Evolutionary conservation across 1,284 basidiomycete species (phyloP).

Genomic region (Ceratobasidium sp.): DNA sequence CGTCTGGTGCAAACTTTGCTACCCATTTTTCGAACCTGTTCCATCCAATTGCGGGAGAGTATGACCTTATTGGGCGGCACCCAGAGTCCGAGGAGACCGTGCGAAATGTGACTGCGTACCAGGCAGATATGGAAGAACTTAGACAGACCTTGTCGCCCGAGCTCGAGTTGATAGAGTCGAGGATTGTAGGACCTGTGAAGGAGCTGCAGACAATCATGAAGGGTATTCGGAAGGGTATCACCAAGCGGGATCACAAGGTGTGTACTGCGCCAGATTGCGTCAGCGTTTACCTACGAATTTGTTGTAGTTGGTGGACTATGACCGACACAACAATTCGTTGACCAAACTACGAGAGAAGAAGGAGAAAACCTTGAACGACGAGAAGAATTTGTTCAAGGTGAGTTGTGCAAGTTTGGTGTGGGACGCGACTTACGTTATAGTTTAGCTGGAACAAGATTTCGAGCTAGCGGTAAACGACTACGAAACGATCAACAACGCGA

Average conservation of each 20-base stretch:
- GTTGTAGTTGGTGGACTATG: conserved; percentile 88
- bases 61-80: conserved; percentile 80
- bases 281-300: conserved; percentile 28
- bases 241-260: conserved; percentile 97
- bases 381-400: conserved; percentile 95
- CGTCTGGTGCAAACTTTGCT: conserved; percentile 79
- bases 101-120: conserved; percentile 77
- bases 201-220: conserved; percentile 91
- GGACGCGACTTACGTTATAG: conserved; percentile 42
- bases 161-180: conserved; percentile 92
- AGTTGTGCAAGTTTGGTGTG: conserved; percentile 48
- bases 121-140: conserved; percentile 84
- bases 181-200: conserved; percentile 87
- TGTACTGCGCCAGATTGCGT: conserved; percentile 45
- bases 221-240: conserved; percentile 91
- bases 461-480: conserved; percentile 96
- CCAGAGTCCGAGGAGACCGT: conserved; percentile 84
- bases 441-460: conserved; percentile 96
- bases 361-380: conserved; percentile 91
- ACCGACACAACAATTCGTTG: conserved; percentile 95
- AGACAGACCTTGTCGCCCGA: conserved; percentile 85
- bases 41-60: conserved; percentile 84
- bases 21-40: conserved; percentile 82
- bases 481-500: conserved; percentile 91
- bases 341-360: conserved; percentile 98